Base-by-base conservation (phyloP, 225 moss, liverwort and hornwort species). In the Polytrichum formosum region DNA sequence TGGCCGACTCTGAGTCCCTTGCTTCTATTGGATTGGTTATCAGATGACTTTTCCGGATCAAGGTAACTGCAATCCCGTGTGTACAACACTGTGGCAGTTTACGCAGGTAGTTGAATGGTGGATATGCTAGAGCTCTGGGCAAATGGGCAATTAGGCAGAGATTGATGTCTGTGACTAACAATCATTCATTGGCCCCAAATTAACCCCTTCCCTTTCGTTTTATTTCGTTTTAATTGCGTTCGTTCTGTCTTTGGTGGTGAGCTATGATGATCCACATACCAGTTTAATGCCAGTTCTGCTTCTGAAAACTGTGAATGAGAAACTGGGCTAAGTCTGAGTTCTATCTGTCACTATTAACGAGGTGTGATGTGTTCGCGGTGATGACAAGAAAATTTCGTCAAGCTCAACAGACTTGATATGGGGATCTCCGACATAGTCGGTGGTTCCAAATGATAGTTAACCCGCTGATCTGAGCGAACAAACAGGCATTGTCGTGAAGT, bases 381-480 rank as follows among this genome's bases (percentile, higher is more conserved):
- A 66, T 10, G 58, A 73, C 66, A 66, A 35, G 31, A 58, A 53
- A 73, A 58, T 58, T 66, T 31, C 7, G 1, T 31, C 7, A 31
- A 31, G 31, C 7, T 7, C 31, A 7, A 7, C 7, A 7, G 31
- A 7, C 7, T 31, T 31, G 31, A 31, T 31, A 1, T 31, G 7
- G 31, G 31, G 7, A 30, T 30, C 30, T 66, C 7, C 0, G 7
- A 53, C 80, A 0, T 0, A 0, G 80, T 63, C 63, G 72, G 66
- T 56, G 61, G 74, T 80, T 74, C 63, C 84, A 81, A 69, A 84
- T 81, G 84, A 84, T 84, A 84, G 84, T 84, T 75, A 78, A 84
- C 81, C 84, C 81, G 84, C 84, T 84, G 84, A 81, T 84, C 84
- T 77, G 84, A 81, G 75, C 78, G 70, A 81, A 76, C 70, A 72